Percentiles rank a stretch among this genome's conserved stretches.
Evolutionary conservation across 2,329 filamentous ascomycete species (phyloP).

Genomic region (Venturia pyrina): DNA sequence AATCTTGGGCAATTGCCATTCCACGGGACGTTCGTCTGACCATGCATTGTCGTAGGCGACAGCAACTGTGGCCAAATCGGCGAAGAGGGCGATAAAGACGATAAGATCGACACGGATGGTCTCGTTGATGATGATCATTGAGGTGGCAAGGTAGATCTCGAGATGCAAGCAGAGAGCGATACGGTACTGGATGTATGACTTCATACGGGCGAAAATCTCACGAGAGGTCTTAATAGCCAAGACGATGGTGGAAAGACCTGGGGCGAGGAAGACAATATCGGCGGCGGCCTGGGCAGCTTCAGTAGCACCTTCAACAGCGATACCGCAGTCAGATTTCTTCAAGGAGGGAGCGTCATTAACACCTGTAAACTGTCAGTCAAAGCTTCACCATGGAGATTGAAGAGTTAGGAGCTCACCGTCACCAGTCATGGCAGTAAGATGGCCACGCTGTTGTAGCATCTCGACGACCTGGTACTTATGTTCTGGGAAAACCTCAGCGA

Average conservation of each 20-base stretch:
- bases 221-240: conserved; percentile 64
- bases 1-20: conserved; percentile 75
- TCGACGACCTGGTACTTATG: conserved; percentile 70
- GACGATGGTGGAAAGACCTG: conserved; percentile 61
- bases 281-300: conserved; percentile 64
- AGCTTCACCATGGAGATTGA: background rate
- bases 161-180: conserved; percentile 65
- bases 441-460: conserved; percentile 64
- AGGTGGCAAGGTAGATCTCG: conserved; percentile 66
- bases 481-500: conserved; percentile 65
- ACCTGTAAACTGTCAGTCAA: conserved; percentile 24
- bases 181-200: conserved; percentile 68
- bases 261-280: conserved; percentile 66
- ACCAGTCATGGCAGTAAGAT: conserved; percentile 67
- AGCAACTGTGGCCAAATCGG: conserved; percentile 68
- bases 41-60: conserved; percentile 72
- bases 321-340: conserved; percentile 67
- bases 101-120: conserved; percentile 62
- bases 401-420: conserved; percentile 38
- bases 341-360: conserved; percentile 65
- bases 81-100: conserved; percentile 71
- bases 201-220: conserved; percentile 71
- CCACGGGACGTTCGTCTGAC: conserved; percentile 63
- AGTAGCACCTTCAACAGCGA: conserved; percentile 61
- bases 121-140: conserved; percentile 73